phyloP scores from a whole-genome alignment of 192 early-diverging fungal species.

The Lunasporangiospora selenospora region DNA sequence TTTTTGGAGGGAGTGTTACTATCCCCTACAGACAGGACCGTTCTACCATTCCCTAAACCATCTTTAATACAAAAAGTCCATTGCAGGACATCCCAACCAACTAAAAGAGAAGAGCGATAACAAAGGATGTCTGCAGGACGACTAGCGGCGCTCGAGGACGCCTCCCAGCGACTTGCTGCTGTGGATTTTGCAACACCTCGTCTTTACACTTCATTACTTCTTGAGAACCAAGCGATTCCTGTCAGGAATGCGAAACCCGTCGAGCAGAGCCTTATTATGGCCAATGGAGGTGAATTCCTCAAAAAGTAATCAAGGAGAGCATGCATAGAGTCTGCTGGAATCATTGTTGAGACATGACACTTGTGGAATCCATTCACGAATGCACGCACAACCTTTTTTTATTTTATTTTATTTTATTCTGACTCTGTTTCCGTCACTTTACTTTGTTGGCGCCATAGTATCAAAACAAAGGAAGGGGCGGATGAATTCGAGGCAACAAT shows the following conservation, averaged over 20 bases:
- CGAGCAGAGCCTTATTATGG: constrained; percentile 23
- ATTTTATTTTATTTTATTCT: not conserved
- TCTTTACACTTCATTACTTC: constrained; percentile 26
- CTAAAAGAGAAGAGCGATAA: no score
- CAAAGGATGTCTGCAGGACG: no score
- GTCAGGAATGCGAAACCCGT: constrained; percentile 29
- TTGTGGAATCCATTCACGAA: not conserved
- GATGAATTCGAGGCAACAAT: constrained; percentile 33
- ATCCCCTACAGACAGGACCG: no score
- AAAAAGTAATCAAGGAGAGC: constrained; percentile 19
- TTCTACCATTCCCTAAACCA: no score
- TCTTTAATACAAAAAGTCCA: no score
- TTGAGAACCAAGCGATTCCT: constrained; percentile 39
- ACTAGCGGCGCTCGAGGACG: constrained; percentile 19
- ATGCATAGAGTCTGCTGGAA: not conserved
- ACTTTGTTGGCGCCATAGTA: constrained; percentile 22
- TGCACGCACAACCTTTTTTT: not conserved
- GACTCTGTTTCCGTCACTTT: not conserved
- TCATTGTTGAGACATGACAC: not conserved
- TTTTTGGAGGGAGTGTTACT: no score
- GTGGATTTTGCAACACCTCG: constrained; percentile 32
- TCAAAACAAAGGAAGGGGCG: constrained; percentile 25
- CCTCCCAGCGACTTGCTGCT: constrained; percentile 20
- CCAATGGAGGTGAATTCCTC: constrained; percentile 14
- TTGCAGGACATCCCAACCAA: no score